Evolutionary conservation across 768 basidiomycete genomes (phyloP).

Genomic region (Pleurotus ostreatus): DNA sequence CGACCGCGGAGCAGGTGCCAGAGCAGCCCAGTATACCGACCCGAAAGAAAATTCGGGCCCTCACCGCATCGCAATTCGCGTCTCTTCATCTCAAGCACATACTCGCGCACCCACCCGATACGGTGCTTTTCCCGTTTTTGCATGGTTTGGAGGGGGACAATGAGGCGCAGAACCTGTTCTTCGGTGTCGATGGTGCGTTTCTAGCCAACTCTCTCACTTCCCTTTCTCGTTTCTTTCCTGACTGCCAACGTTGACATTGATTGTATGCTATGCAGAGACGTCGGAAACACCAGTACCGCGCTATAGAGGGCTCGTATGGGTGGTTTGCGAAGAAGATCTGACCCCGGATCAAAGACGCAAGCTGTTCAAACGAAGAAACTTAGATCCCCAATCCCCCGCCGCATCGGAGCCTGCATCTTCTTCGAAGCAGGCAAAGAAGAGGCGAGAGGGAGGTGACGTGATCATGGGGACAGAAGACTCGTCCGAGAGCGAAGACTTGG

Average conservation of each 20-base stretch:
- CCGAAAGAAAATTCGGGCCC: slow-evolving; percentile 22
- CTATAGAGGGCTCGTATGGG: slow-evolving; percentile 81
- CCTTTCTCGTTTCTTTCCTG: slow-evolving; percentile 5
- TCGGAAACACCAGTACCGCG: slow-evolving; percentile 24
- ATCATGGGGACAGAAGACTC: slow-evolving; percentile 11
- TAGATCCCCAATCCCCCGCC: slow-evolving; percentile 14
- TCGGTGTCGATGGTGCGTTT: slow-evolving; percentile 35
- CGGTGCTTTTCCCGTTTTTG: slow-evolving; percentile 82
- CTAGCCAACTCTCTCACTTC: slow-evolving; percentile 6
- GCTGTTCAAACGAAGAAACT: slow-evolving; percentile 16
- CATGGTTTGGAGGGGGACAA: slow-evolving; percentile 86
- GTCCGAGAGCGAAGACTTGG: slow-evolving; percentile 25
- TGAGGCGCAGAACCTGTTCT: slow-evolving; percentile 77
- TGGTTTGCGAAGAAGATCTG: slow-evolving; percentile 71
- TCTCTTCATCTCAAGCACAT: slow-evolving; percentile 60
- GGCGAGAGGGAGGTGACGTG: background rate
- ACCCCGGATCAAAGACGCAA: slow-evolving; percentile 24
- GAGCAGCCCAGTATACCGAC: background rate
- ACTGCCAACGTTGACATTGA: slow-evolving; percentile 12
- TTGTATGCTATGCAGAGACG: slow-evolving; percentile 1
- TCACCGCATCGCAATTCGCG: slow-evolving; percentile 47
- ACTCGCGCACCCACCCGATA: slow-evolving; percentile 72
- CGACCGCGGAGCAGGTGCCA: background rate
- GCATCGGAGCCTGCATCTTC: slow-evolving; percentile 14
- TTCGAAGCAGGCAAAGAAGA: slow-evolving; percentile 23